Conservation (phyloP, 192 early-diverging fungal genomes). For the Backusella tuberculispora region DNA sequence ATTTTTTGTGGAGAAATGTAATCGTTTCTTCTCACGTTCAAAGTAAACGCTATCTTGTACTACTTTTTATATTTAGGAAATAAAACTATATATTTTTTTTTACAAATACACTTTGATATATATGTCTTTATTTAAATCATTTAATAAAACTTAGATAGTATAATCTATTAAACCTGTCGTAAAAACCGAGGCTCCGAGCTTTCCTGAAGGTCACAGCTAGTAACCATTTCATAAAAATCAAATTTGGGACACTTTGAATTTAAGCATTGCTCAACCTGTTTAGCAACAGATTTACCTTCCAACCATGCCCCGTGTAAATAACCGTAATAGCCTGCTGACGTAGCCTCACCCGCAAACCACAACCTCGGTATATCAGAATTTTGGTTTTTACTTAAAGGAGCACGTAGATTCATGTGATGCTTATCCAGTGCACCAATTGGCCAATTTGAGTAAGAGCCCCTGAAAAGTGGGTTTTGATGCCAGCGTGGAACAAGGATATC, state of each 20-base stretch:
- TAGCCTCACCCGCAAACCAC: conserved; percentile 51
- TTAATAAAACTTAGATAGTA: neutral
- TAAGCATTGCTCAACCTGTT: conserved; percentile 29
- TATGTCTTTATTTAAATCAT: neutral
- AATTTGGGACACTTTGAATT: neutral
- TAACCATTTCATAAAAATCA: conserved; percentile 10
- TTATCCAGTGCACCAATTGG: conserved; percentile 32
- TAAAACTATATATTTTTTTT: no score
- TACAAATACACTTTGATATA: neutral
- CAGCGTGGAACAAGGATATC: conserved; percentile 45
- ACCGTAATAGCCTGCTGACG: conserved; percentile 39
- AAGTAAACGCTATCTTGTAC: neutral
- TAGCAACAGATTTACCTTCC: conserved; percentile 31
- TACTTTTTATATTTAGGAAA: no score
- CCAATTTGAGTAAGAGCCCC: conserved; percentile 49
- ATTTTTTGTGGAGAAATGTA: neutral
- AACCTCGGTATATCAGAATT: conserved; percentile 18
- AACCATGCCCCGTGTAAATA: conserved; percentile 48
- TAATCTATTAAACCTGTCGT: neutral
- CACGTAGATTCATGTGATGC: conserved; percentile 43
- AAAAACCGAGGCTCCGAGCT: neutral
- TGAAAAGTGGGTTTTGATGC: conserved; percentile 44
- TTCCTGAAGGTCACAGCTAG: conserved; percentile 15
- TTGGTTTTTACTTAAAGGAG: conserved; percentile 27
- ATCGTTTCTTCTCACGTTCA: conserved; percentile 5